A percentile compares a stretch with the other conserved stretches of the same genome.
phyloP scores from a whole-genome alignment of 495 filamentous ascomycete genomes.

The Talaromyces wortmannii region DNA sequence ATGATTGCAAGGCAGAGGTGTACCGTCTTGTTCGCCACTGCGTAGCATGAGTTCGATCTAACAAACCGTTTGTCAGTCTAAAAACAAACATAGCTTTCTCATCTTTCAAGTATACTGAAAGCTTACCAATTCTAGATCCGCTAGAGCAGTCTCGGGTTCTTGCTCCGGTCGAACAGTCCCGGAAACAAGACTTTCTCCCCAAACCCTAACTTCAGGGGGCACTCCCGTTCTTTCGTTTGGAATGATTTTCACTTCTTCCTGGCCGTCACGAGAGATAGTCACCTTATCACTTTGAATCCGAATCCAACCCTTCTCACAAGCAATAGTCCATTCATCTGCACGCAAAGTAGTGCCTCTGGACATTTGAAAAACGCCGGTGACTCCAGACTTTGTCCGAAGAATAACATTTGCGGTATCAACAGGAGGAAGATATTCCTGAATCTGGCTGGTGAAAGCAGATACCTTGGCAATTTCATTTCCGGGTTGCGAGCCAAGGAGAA shows the following conservation, averaged over 20 bases:
- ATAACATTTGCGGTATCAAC: slow-evolving; percentile 59
- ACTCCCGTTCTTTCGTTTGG: slow-evolving; percentile 45
- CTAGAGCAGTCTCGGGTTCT: slow-evolving; percentile 51
- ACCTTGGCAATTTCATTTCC: slow-evolving; percentile 35
- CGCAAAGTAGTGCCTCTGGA: slow-evolving; percentile 54
- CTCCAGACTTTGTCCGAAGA: slow-evolving; percentile 45
- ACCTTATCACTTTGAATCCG: slow-evolving; percentile 40
- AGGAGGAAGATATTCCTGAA: slow-evolving; percentile 53
- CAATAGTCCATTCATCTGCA: slow-evolving; percentile 41
- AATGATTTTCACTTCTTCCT: slow-evolving; percentile 32
- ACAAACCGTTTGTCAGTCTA: not conserved
- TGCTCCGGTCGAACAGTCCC: slow-evolving; percentile 46
- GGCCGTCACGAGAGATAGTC: slow-evolving; percentile 21
- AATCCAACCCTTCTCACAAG: slow-evolving; percentile 36
- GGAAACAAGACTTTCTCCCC: slow-evolving; percentile 46
- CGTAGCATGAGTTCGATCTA: slow-evolving; percentile 16
- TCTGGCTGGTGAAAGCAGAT: slow-evolving; percentile 42
- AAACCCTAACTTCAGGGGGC: slow-evolving; percentile 52
- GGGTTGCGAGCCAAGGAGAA: slow-evolving; percentile 34
- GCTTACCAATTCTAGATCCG: slow-evolving; percentile 50
- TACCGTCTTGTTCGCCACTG: slow-evolving; percentile 7
- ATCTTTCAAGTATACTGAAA: not conserved
- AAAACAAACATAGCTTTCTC: not conserved
- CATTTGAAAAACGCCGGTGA: slow-evolving; percentile 46
- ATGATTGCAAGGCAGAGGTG: not conserved